Evolutionary conservation across 805 yeast species (phyloP).

Genomic region (Teunomyces tritomae): DNA sequence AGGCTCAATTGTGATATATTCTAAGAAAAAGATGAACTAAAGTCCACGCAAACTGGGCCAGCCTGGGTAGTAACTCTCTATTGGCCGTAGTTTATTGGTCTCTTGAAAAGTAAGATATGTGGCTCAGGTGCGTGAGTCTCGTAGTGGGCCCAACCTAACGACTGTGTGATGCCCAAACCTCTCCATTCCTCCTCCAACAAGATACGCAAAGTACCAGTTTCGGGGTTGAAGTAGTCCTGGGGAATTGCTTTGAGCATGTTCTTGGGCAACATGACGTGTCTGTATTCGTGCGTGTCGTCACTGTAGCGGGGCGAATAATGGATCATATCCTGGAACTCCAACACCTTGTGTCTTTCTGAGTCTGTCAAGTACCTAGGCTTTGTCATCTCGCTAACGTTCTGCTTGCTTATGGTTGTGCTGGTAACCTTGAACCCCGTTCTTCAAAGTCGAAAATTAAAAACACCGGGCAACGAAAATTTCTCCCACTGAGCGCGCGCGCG

Average conservation of each 20-base stretch:
- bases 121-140: slow-evolving; percentile 99
- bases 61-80: slow-evolving; percentile 12
- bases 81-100: slow-evolving; percentile 57
- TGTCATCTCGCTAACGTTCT: slow-evolving; percentile 19
- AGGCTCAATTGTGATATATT: neutral
- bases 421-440: neutral
- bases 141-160: slow-evolving; percentile 96
- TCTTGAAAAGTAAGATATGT: slow-evolving; percentile 80
- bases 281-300: slow-evolving; percentile 87
- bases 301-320: slow-evolving; percentile 93
- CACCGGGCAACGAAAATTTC: neutral
- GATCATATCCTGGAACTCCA: slow-evolving; percentile 89
- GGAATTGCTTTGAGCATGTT: slow-evolving; percentile 94
- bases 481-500: neutral
- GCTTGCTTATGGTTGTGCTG: neutral
- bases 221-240: slow-evolving; percentile 87
- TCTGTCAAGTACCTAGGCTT: slow-evolving; percentile 75
- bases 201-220: slow-evolving; percentile 90
- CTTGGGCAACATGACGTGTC: slow-evolving; percentile 97
- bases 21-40: neutral
- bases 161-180: slow-evolving; percentile 95
- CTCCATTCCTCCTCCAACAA: slow-evolving; percentile 97
- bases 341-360: slow-evolving; percentile 78
- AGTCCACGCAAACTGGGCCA: neutral
- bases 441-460: neutral